Evolutionary conservation across 2,329 filamentous ascomycete genomes (phyloP), one percentile per base, ranked within the genome.

Genomic region (Fusarium protoensiforme): DNA sequence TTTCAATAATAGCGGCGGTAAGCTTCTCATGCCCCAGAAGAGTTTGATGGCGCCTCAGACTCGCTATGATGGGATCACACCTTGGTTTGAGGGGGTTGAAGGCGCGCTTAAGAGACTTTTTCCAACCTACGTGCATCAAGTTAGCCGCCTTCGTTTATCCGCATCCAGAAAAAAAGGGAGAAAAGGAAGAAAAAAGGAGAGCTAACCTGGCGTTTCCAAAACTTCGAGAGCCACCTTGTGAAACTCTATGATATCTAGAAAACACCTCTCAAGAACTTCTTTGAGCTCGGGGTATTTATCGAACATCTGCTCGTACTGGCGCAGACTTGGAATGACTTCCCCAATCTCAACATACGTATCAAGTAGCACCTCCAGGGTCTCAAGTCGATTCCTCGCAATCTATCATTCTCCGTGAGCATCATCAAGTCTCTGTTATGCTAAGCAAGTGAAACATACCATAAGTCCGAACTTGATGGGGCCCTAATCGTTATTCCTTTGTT

Each of bases 111-210:
- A 53, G 22, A 27, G 33, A 53, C 11, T 14, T 33, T 27, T 13
- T 31, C 48, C 48, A 53, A 2, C 27, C 48, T 53, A 18, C 5
- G 13, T 1, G 3, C n/a, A n/a, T n/a, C 9, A 13, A 53, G 1
- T 20, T 27, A 36, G 3, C 35, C 35, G 35, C 14, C 7, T 4
- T 9, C 18, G n/a, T n/a, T n/a, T n/a, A n/a, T n/a, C n/a, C n/a
- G n/a, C n/a, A n/a, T n/a, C n/a, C n/a, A n/a, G n/a, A n/a, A n/a
- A n/a, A n/a, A n/a, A n/a, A n/a, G n/a, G n/a, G n/a, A n/a, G n/a
- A n/a, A n/a, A n/a, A n/a, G n/a, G n/a, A n/a, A n/a, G 16, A 10
- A 18, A 2, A 1, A 18, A 2, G 7, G 9, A 9, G 35, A 0
- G 5, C 2, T 20, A 8, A 53, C 48, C 24, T 53, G 48, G 20